Conservation (phyloP, 2,329 filamentous ascomycete genomes). For the Sporothrix dimorphospora region DNA sequence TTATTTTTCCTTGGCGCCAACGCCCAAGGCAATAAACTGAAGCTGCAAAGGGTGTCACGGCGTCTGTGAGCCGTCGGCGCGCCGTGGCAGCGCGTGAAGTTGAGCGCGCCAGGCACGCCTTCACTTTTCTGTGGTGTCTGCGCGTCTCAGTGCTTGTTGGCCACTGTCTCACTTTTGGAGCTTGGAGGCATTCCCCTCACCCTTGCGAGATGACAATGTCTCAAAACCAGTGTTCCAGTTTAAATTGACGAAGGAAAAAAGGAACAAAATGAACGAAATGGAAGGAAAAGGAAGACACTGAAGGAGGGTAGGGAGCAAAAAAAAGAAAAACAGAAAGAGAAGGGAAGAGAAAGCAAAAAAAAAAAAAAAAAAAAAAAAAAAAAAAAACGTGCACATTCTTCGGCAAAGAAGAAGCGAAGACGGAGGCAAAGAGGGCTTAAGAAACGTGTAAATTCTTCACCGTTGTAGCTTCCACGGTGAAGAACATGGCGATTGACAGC, state of each 20-base stretch:
- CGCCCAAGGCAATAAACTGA: not conserved
- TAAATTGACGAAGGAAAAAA: not conserved
- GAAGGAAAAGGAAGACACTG: not conserved
- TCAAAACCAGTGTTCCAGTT: not conserved
- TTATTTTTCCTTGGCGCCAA: not conserved
- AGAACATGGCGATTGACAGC: not conserved
- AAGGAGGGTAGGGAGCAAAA: not conserved
- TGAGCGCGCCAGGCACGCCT: not conserved
- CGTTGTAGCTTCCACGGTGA: constrained; percentile 2
- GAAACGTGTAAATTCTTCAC: constrained; percentile 2
- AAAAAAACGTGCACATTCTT: not conserved
- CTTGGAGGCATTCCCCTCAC: too few relatives aligned
- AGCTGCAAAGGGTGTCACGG: not conserved
- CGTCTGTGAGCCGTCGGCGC: not conserved
- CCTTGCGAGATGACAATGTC: constrained; percentile 11
- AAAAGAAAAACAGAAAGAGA: not conserved
- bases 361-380: not conserved
- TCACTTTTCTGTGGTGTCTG: not conserved
- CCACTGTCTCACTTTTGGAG: constrained; percentile 1
- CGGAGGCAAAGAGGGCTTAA: not conserved
- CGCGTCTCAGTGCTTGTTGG: not conserved
- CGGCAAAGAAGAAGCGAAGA: not conserved
- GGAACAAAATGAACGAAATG: not conserved
- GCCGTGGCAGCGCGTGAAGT: not conserved
- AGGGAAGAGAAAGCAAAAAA: not conserved